Conservation (phyloP, 2,329 filamentous ascomycete species). For the Trichothecium roseum region DNA sequence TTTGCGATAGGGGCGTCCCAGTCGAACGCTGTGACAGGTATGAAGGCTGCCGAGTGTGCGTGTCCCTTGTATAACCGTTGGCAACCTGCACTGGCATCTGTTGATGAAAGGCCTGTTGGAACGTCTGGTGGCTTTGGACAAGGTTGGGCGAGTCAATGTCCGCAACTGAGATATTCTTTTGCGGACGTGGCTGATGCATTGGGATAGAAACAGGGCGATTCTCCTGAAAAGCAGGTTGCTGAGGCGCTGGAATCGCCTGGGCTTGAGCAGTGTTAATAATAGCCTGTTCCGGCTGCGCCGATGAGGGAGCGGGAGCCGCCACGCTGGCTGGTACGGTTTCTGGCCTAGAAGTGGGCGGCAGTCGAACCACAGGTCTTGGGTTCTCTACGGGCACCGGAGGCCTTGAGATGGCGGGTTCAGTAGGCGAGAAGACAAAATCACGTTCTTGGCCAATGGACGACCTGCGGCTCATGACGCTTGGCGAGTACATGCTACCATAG, state of each 20-base stretch:
- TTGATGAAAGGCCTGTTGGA: conserved; percentile 88
- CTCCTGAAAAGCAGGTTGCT: conserved; percentile 48
- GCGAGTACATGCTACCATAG: conserved; percentile 71
- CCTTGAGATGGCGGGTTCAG: conserved; percentile 66
- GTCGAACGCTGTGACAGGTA: conserved; percentile 61
- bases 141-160: conserved; percentile 78
- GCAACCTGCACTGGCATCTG: conserved; percentile 73
- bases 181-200: conserved; percentile 91
- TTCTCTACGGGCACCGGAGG: conserved; percentile 50
- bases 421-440: conserved; percentile 71
- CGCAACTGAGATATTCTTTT: conserved; percentile 87
- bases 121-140: conserved; percentile 55
- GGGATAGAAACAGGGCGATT: conserved; percentile 44
- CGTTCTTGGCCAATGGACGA: conserved; percentile 64
- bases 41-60: conserved; percentile 57
- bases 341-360: conserved; percentile 52
- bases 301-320: background rate
- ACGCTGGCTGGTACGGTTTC: conserved; percentile 7
- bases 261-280: conserved; percentile 45
- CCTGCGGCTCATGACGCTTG: conserved; percentile 77
- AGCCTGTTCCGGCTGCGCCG: conserved; percentile 17
- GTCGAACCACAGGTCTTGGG: conserved; percentile 65
- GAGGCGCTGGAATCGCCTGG: conserved; percentile 47
- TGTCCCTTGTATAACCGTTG: conserved; percentile 44
- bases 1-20: conserved; percentile 79